phyloP scores from a whole-genome alignment of 2,329 filamentous ascomycete genomes.

The Venturia pyrina region DNA sequence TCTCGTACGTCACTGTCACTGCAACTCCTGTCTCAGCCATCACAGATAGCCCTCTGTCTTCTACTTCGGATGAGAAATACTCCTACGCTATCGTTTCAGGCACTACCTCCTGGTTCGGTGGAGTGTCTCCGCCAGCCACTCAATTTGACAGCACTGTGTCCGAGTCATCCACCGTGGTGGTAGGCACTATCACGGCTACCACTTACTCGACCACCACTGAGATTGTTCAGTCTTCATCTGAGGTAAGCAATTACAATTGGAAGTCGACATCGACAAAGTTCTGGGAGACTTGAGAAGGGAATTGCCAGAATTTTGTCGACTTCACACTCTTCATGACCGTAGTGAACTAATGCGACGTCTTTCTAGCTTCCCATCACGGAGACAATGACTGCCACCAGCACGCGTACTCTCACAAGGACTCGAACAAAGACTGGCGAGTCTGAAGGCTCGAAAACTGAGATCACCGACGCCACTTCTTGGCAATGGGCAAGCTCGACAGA shows the following conservation, averaged over 20 bases:
- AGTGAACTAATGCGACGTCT: background rate
- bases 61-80: constrained; percentile 19
- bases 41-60: background rate
- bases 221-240: background rate
- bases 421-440: background rate
- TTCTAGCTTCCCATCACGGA: background rate
- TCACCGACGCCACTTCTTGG: background rate
- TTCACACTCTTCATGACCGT: background rate
- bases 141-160: constrained; percentile 5
- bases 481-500: background rate
- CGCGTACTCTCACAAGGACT: background rate
- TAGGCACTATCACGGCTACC: background rate
- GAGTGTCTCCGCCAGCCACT: constrained; percentile 20
- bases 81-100: constrained; percentile 25
- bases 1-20: constrained; percentile 5
- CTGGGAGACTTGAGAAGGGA: background rate
- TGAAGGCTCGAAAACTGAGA: background rate
- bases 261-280: too few species aligned
- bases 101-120: constrained; percentile 24
- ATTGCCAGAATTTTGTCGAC: background rate
- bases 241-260: background rate
- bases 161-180: constrained; percentile 6
- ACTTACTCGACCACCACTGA: constrained; percentile 2
- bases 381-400: background rate
- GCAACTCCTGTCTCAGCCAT: background rate